Evolutionary conservation across 2,329 filamentous ascomycete genomes (phyloP), one percentile per base, ranked within the genome.

Genomic region (Ophiostoma perfectum): DNA sequence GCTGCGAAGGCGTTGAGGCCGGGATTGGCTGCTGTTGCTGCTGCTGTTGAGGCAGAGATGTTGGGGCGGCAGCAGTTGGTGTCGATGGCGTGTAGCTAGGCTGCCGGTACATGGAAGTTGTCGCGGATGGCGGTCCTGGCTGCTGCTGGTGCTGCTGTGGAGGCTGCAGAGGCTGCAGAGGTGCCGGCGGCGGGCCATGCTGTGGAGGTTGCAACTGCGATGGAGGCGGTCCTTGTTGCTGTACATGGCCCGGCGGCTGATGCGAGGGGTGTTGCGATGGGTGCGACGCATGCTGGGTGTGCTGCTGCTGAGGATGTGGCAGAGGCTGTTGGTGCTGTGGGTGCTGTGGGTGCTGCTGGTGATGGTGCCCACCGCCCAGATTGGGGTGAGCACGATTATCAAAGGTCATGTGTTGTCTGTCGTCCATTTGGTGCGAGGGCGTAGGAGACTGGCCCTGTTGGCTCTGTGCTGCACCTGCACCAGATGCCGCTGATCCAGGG

Each of bases 241-340:
- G 38, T 8, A n/a, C 39, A 63, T 42, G 60, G 38, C 38, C 18
- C 38, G 79, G 81, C 45, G 81, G 81, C 66, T 79, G 79, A 60
- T 60, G 55, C 27, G 55, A 12, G 27, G 55, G 14, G 72, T 81
- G 80, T 75, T 82, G 78, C 69, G 80, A 76, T 9, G 18, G 8
- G 47, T 76, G 77, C 6, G 38, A 39, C n/a, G 45, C 52, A 16
- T 58, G 52, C 18, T 58, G 60, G 6, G 55, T 44, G 11, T 49
- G 66, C 16, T 52, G 52, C 63, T 14, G 66, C n/a, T 44, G 81
- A 71, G 76, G 78, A 72, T 72, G 75, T 64, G 27, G 27, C 27
- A 27, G 27, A 27, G 27, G 27, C 2, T 27, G 27, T 27, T 79
- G 80, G 74, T 79, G 78, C 73, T 71, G 72, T 0, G 66, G 66